Percentiles rank a stretch among this genome's conserved stretches.
Conservation (phyloP, 306 rosid species). For the Citrullus colocynthis region DNA sequence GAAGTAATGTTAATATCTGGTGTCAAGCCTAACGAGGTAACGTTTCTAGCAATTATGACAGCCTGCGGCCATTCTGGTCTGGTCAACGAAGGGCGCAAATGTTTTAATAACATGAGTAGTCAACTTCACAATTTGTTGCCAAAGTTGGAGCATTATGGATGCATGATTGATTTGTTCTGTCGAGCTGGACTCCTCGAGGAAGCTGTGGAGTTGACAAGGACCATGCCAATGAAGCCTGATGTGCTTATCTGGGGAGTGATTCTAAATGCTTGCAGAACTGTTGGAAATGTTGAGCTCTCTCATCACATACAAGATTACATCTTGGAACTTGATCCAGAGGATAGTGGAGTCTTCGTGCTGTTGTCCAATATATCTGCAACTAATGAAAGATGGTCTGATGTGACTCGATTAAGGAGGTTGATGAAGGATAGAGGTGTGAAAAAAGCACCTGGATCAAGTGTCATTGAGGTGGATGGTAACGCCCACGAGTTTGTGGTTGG, state of each 20-base stretch:
- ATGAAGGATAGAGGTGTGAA: conserved; percentile 63
- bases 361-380: conserved; percentile 63
- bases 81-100: conserved; percentile 49
- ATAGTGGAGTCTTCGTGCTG: conserved; percentile 68
- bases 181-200: conserved; percentile 54
- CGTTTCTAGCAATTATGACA: conserved; percentile 59
- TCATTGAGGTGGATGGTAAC: conserved; percentile 49
- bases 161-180: conserved; percentile 72
- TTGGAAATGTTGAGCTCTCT: conserved; percentile 40
- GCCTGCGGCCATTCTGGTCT: conserved; percentile 78
- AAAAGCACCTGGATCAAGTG: conserved; percentile 61
- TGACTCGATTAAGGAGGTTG: conserved; percentile 46
- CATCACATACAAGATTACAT: conserved; percentile 34
- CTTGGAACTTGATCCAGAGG: conserved; percentile 31
- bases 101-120: conserved; percentile 37
- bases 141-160: conserved; percentile 62
- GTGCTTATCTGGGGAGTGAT: conserved; percentile 60
- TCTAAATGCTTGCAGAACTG: conserved; percentile 41
- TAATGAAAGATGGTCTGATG: conserved; percentile 58
- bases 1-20: conserved; percentile 40
- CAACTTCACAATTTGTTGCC: conserved; percentile 34
- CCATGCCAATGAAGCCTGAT: conserved; percentile 81
- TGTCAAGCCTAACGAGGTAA: conserved; percentile 52
- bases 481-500: conserved; percentile 53
- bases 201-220: conserved; percentile 49